Base-by-base conservation (phyloP, 2,329 filamentous ascomycete species). In the Pestalotiopsis sp. region DNA sequence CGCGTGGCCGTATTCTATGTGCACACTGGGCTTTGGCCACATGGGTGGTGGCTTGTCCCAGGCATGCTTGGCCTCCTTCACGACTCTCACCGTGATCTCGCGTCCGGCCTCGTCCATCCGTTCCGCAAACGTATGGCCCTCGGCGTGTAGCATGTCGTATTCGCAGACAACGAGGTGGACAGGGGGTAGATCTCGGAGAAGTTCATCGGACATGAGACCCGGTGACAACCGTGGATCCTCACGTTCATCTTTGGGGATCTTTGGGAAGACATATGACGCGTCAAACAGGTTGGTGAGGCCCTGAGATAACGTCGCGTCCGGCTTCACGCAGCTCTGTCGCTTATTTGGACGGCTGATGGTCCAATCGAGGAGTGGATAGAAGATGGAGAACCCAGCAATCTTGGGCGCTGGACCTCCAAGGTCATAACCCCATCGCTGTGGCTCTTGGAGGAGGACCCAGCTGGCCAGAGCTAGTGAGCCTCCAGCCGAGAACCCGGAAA, bases 401-500 rank as follows among this genome's bases (percentile, higher is more conserved):
- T 79, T 77, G 36, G 87, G 84, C 3, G 79, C 73, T 0, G 83
- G 77, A 5, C 80, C 68, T 2, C 75, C 63, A 7, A 75, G 52
- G 17, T 73, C 60, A 57, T 76, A 76, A 3, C 70, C 65, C 74
- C 74, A 76, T 60, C 68, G 66, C 6, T 36, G 36, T 1, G 75
- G 72, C 31, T 74, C 69, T 64, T 74, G 72, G n/a, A 76, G 63
- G 12, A 73, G 66, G 23, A 71, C 65, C 75, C 75, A 76, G 60
- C 80, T 81, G 14, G 85, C 81, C 39, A 87, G 75, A 1, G 85
- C 83, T 25, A 87, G 80, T 39, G 85, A 87, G 45, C 82, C 90
- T 31, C 89, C 89, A 1, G 89, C 88, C 1, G 88, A 91, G 77
- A 91, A 91, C 20, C 90, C 90, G 0, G 85, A 88, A 6, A 91